Evolutionary conservation across 2,329 filamentous ascomycete genomes (phyloP).

Genomic region (Fusarium robinianum): DNA sequence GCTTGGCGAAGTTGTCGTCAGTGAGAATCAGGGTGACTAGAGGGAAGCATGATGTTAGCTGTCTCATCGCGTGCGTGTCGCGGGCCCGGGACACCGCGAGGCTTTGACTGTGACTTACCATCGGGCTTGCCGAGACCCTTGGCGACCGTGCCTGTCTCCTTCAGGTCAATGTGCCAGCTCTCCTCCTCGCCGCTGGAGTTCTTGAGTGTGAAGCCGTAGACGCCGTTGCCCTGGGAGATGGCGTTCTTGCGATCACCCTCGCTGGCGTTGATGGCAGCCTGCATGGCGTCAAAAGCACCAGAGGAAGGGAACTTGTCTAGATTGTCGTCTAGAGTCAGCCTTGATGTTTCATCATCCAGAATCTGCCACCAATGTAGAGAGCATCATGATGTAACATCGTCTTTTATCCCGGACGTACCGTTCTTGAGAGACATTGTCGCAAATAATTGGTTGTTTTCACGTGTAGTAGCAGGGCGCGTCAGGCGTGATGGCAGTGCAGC

Average conservation of each 20-base stretch:
- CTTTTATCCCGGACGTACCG: constrained; percentile 56
- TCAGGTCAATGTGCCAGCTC: constrained; percentile 95
- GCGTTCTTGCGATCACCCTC: constrained; percentile 81
- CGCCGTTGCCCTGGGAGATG: constrained; percentile 82
- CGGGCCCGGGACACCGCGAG: neutral
- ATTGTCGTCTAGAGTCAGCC: constrained; percentile 6
- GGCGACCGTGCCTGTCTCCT: constrained; percentile 81
- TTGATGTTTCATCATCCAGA: constrained; percentile 3
- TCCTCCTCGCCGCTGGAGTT: constrained; percentile 79
- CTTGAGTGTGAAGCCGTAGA: constrained; percentile 93
- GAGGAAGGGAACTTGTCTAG: constrained; percentile 86
- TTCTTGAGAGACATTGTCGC: constrained; percentile 73
- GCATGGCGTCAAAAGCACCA: constrained; percentile 87
- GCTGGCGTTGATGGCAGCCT: constrained; percentile 67
- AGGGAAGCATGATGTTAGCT: constrained; percentile 12
- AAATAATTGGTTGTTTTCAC: too few relatives aligned
- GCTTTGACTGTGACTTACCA: constrained; percentile 57
- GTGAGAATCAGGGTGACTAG: constrained; percentile 83
- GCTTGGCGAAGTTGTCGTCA: constrained; percentile 83
- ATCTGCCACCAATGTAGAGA: too few relatives aligned
- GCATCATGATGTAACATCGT: too few relatives aligned
- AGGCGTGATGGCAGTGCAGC: neutral
- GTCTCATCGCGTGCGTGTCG: neutral
- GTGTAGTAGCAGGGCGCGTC: neutral
- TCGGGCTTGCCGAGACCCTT: constrained; percentile 83